phyloP scores from a whole-genome alignment of 352 stramenopile genomes.

The Phytopythium vexans region DNA sequence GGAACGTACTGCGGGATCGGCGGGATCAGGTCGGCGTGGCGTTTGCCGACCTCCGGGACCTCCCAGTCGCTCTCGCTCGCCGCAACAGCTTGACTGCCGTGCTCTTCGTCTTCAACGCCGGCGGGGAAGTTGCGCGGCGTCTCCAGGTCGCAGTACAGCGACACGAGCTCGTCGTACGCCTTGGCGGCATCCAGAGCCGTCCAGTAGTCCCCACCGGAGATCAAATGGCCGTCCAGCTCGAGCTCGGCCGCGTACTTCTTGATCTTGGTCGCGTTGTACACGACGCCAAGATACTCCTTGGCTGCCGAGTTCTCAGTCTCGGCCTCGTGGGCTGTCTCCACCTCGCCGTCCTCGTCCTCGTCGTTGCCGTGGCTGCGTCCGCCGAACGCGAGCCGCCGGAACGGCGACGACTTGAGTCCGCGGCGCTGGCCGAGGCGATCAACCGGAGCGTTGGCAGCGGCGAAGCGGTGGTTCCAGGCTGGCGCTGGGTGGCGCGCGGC shows the following conservation, averaged over 20 bases:
- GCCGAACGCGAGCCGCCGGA: too few species aligned
- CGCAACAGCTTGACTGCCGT: slow-evolving; percentile 11
- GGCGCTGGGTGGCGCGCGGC: neutral
- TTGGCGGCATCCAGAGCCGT: slow-evolving; percentile 78
- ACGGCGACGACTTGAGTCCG: slow-evolving; percentile 2
- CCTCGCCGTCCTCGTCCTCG: slow-evolving; percentile 12
- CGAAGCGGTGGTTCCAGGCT: neutral
- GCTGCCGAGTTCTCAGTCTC: slow-evolving; percentile 27
- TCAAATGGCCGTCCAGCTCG: slow-evolving; percentile 59
- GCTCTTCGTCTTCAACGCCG: slow-evolving; percentile 22
- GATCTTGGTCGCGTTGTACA: slow-evolving; percentile 61
- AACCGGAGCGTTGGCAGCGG: neutral
- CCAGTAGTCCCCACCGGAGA: slow-evolving; percentile 81
- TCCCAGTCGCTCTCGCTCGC: slow-evolving; percentile 44
- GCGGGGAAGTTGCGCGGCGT: slow-evolving; percentile 72
- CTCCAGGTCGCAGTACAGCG: slow-evolving; percentile 74
- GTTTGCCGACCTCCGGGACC: slow-evolving; percentile 59
- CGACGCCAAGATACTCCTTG: slow-evolving; percentile 62
- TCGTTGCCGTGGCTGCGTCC: slow-evolving; percentile 5
- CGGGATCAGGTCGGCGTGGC: slow-evolving; percentile 75
- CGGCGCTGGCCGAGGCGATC: too few species aligned
- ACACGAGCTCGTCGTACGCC: slow-evolving; percentile 79
- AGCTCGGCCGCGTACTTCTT: slow-evolving; percentile 85
- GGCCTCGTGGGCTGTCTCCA: slow-evolving; percentile 22
- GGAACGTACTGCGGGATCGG: slow-evolving; percentile 34